These are phyloP conservation scores for Cadophora sp. DNA, from an alignment of 2,329 filamentous ascomycete species.

Conservation along the genomic window DNA sequence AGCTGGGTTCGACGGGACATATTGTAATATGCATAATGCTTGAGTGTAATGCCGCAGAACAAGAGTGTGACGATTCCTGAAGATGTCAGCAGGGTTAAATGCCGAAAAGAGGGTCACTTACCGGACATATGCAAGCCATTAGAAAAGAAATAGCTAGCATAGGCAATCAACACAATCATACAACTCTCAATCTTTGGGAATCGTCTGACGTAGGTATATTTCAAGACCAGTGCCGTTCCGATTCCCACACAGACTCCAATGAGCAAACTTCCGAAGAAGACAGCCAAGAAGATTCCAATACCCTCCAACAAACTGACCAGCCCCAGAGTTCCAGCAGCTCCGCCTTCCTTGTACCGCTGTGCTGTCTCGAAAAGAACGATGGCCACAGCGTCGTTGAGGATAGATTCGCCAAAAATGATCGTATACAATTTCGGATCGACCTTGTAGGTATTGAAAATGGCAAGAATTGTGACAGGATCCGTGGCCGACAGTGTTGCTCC, in stretches of 20 bases:
- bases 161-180: constrained; percentile 90
- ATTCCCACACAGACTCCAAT: constrained; percentile 91
- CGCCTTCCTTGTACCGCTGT: constrained; percentile 84
- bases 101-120: constrained; percentile 54
- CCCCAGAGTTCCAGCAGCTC: constrained; percentile 72
- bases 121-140: constrained; percentile 96
- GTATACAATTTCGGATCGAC: constrained; percentile 99
- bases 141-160: constrained; percentile 97
- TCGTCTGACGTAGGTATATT: constrained; percentile 91
- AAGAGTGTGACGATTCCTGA: constrained; percentile 83
- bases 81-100: constrained; percentile 20
- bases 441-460: constrained; percentile 99
- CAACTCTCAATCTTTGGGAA: constrained; percentile 98
- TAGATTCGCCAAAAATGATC: constrained; percentile 97
- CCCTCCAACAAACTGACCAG: constrained; percentile 87
- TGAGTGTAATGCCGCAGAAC: constrained; percentile 97
- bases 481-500: constrained; percentile 96
- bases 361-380: constrained; percentile 99
- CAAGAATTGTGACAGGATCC: constrained; percentile 95
- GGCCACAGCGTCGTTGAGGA: constrained; percentile 96
- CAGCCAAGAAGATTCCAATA: constrained; percentile 90
- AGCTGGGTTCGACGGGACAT: constrained; percentile 98
- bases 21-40: constrained; percentile 99
- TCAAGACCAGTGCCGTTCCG: constrained; percentile 83
- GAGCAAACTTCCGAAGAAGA: constrained; percentile 92